These are phyloP conservation scores for Thuidium tamariscinum DNA, from an alignment of 225 moss, liverwort and hornwort species.

Conservation along the genomic window DNA sequence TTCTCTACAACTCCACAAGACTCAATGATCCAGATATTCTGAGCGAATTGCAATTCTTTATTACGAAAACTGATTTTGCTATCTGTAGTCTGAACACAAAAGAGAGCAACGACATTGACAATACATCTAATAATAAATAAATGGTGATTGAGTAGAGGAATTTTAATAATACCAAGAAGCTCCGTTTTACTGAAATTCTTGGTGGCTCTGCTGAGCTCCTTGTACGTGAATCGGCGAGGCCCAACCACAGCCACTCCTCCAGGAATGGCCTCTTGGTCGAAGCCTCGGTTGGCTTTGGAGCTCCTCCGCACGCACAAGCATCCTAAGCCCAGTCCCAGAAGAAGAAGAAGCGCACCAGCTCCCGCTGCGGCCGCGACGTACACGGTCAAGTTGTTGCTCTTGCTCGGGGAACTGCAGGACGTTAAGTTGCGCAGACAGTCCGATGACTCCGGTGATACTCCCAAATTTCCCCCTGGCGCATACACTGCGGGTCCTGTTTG, in stretches of 20 bases:
- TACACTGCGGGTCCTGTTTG: not conserved
- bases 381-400: not conserved
- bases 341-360: not conserved
- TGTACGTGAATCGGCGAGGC: conserved; percentile 30
- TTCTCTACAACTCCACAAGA: not conserved
- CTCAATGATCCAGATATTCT: too few species aligned
- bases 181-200: conserved; percentile 33
- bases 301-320: conserved; percentile 10
- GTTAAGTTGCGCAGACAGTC: conserved; percentile 2
- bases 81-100: too few species aligned
- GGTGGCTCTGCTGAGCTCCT: conserved; percentile 44
- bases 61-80: not conserved
- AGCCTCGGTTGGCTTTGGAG: not conserved
- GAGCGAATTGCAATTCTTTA: not conserved
- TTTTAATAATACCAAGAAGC: not conserved
- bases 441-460: not conserved
- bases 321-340: conserved; percentile 10
- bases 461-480: not conserved
- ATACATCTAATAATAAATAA: not conserved
- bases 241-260: conserved; percentile 30
- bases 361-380: conserved; percentile 15
- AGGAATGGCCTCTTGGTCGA: conserved; percentile 6
- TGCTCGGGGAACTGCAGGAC: not conserved
- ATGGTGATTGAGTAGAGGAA: not conserved
- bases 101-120: too few species aligned